phyloP scores from a whole-genome alignment of 768 basidiomycete genomes.

The Hortiboletus campestris region DNA sequence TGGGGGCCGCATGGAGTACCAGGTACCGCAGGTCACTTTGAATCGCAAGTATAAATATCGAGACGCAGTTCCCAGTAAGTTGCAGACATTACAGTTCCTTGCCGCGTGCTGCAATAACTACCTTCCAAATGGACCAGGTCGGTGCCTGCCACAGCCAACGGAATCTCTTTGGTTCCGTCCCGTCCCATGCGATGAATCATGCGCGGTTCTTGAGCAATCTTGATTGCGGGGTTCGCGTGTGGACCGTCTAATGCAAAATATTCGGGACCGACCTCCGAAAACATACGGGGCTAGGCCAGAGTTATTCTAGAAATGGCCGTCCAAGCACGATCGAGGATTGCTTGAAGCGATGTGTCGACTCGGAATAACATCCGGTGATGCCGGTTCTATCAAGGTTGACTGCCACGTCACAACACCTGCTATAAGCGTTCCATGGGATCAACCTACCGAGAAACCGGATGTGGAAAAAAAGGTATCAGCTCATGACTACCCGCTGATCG shows the following conservation, averaged over 20 bases:
- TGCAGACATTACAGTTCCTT: neutral
- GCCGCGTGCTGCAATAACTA: neutral
- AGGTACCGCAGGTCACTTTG: neutral
- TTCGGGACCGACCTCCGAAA: conserved; percentile 10
- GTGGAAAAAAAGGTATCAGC: neutral
- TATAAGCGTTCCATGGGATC: neutral
- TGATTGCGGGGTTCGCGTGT: conserved; percentile 6
- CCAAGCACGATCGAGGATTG: neutral
- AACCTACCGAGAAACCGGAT: neutral
- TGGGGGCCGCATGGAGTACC: neutral
- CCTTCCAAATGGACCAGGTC: conserved; percentile 7
- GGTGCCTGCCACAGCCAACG: neutral
- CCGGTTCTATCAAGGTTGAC: neutral
- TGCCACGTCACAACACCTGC: conserved; percentile 14
- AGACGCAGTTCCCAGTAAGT: neutral
- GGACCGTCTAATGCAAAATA: neutral
- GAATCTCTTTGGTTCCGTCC: neutral
- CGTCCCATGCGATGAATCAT: conserved; percentile 1
- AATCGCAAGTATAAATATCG: neutral
- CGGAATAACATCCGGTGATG: neutral
- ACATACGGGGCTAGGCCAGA: neutral
- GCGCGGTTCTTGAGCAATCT: neutral
- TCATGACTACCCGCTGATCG: neutral
- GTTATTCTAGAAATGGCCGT: too few species aligned
- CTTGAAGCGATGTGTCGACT: conserved; percentile 1